Base-by-base conservation (phyloP, 495 filamentous ascomycete genomes). In the Xylaria sp. region DNA sequence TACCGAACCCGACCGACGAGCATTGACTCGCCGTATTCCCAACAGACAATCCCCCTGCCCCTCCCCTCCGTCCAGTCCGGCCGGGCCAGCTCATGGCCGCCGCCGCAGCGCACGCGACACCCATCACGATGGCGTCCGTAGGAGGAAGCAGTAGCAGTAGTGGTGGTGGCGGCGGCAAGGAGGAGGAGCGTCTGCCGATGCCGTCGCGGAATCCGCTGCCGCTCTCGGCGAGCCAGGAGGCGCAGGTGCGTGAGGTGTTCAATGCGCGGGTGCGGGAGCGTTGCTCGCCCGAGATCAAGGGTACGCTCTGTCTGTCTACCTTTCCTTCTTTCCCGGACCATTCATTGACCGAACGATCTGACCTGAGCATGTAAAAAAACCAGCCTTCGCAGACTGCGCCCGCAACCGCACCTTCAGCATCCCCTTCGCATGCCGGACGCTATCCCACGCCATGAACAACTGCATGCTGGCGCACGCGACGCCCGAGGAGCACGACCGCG, bases 321-420 rank as follows among this genome's bases (percentile, higher is more conserved):
- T 63, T 63, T 29, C 21, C 17, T 64, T 17, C 24, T 21, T 50
- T 55, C 19, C 53, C 33, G 1, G 4, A 8, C 24, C 14, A 31
- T 4, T 40, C 12, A 19, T 59, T 59, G 73, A 67, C 68, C 58
- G 24, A 50, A 35, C 8, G 21, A 14, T 19, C 67, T 44, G 41
- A 68, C 70, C 37, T 15, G 15, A 29, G 21, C 26, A 29, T 15
- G 33, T 64, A 35, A 44, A 19, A 33, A 68, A 66, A 68, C 26
- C 70, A 97, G 95, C 90, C 67, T 96, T 98, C 81, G 96, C 97
- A 57, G 87, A 92, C 77, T 99, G 96, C 85, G 94, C 95, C 33
- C 86, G 88, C 44, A 90, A 89, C 80, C 92, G 93, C 66, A 98
- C 97, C 14, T 85, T 98, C 74, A 91, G 90, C 43, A 91, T 93